These are phyloP conservation scores for Teratosphaeria destructans DNA, from an alignment of 2,329 filamentous ascomycete genomes.

Conservation along the genomic window DNA sequence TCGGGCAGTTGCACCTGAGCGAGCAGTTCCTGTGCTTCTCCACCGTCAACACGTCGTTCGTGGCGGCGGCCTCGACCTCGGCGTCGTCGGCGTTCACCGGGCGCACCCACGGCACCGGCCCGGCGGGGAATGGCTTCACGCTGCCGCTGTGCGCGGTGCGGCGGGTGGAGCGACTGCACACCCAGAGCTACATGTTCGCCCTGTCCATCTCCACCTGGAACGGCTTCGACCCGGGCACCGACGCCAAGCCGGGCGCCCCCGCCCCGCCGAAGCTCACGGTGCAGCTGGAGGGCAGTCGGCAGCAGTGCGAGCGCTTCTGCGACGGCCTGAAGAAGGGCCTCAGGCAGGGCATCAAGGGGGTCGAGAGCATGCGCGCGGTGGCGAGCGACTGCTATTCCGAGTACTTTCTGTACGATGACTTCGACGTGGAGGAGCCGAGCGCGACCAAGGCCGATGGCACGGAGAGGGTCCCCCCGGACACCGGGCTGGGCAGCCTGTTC, in stretches of 20 bases:
- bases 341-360: constrained; percentile 75
- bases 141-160: constrained; percentile 85
- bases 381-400: constrained; percentile 84
- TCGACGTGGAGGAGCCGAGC: constrained; percentile 36
- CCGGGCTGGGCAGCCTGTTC: constrained; percentile 84
- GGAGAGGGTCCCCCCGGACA: constrained; percentile 58
- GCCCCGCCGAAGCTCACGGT: constrained; percentile 82
- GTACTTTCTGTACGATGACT: constrained; percentile 42
- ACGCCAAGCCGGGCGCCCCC: constrained; percentile 41
- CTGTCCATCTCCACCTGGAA: constrained; percentile 96
- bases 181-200: constrained; percentile 83
- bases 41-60: constrained; percentile 80
- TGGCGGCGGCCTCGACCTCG: constrained; percentile 65
- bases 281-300: constrained; percentile 78
- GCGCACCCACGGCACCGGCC: constrained; percentile 84
- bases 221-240: constrained; percentile 38
- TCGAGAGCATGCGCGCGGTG: constrained; percentile 72
- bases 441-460: constrained; percentile 31
- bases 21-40: constrained; percentile 96
- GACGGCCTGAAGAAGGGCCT: constrained; percentile 88
- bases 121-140: constrained; percentile 90
- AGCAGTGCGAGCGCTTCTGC: constrained; percentile 88
- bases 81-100: constrained; percentile 80
- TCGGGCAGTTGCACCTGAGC: constrained; percentile 84
- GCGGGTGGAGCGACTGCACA: constrained; percentile 84